Evolutionary conservation across 106 monocot species (phyloP).

Genomic region (Hemerocallis citrina): DNA sequence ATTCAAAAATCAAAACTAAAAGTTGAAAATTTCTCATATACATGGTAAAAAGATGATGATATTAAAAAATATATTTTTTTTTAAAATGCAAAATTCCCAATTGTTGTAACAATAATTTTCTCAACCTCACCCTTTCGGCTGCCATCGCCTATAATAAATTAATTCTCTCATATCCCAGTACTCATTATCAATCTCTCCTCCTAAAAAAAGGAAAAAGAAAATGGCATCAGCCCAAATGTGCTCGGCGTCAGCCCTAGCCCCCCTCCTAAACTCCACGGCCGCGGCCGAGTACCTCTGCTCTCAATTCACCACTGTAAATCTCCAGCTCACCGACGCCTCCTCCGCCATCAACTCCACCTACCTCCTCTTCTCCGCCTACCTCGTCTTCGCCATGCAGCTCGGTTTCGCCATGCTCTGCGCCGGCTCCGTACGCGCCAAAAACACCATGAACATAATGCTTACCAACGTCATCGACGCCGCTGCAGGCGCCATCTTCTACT

Average conservation of each 20-base stretch:
- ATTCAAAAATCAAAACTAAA: too few species aligned
- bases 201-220: too few species aligned
- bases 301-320: neutral
- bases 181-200: too few species aligned
- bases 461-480: conserved; percentile 94
- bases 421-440: conserved; percentile 88
- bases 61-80: too few species aligned
- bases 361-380: conserved; percentile 94
- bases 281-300: conserved; percentile 10
- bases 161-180: too few species aligned
- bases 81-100: too few species aligned
- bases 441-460: conserved; percentile 98
- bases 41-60: too few species aligned
- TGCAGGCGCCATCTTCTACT: conserved; percentile 76
- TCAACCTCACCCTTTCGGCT: too few species aligned
- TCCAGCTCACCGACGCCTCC: conserved; percentile 15
- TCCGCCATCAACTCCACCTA: conserved; percentile 40
- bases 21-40: too few species aligned
- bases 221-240: neutral
- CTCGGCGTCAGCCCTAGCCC: neutral
- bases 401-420: conserved; percentile 98
- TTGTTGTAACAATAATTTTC: too few species aligned
- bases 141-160: too few species aligned
- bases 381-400: conserved; percentile 94
- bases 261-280: conserved; percentile 1